Evolutionary conservation across 306 rosid species (phyloP), one percentile per base, ranked within the genome.

Genomic region (Dryas alaskensis): DNA sequence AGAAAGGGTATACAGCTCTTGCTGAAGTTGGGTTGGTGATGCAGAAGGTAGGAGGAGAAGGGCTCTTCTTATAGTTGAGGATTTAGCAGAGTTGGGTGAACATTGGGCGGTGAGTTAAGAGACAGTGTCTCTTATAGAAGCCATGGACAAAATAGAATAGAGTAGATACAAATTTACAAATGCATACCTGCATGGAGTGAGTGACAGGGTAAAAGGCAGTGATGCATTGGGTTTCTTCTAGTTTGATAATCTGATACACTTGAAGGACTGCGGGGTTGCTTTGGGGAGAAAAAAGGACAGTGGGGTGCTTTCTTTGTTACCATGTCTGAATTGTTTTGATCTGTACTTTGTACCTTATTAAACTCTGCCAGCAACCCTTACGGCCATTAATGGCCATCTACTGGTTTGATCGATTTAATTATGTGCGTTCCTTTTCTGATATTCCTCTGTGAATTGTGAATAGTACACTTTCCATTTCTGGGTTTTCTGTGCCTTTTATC

Each of bases 91-190:
- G 82, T 78, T 58, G 55, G 91, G 87, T 83, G 82, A 52, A 78
- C 80, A 45, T 73, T 81, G 55, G 77, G 78, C 90, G 88, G 93
- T 74, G 88, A 88, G 76, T 90, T 73, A 90, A 83, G 80, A 17
- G 62, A 55, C 46, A 50, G 57, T 19, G 9, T 44, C 8, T 10
- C 11, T 19, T 4, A 45, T 16, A n/a, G 74, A 48, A 58, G 78
- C 48, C 55, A 54, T 31, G 69, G 55, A 47, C 16, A 16, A 40
- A 16, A 11, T 4, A 19, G 7, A 57, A 25, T 11, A 54, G 63
- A 19, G 25, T 65, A 63, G 48, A 61, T 78, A 16, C 19, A 61
- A 25, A 70, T 55, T 55, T 78, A 16, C 16, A 61, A 25, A 70
- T 55, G 68, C 69, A 71, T 71, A 57, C 60, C 44, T 57, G 68